Base-by-base conservation (phyloP, 2,329 filamentous ascomycete genomes). In the Claviceps monticola region DNA sequence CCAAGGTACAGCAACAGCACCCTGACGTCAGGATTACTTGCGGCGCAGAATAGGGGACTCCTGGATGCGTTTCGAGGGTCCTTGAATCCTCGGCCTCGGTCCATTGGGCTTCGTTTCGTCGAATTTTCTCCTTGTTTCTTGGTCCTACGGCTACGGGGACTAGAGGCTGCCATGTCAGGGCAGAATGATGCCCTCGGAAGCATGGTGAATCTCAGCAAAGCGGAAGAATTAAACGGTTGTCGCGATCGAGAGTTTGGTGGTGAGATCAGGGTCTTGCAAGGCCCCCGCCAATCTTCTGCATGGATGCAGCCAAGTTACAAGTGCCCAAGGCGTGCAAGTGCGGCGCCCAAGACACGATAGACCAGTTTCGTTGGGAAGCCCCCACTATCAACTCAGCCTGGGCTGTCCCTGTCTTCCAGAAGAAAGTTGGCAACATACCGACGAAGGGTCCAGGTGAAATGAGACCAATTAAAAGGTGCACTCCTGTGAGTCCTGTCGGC, bases 191-290 rank as follows among this genome's bases (percentile, higher is more conserved):
- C 36, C 19, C 36, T 21, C 16, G 13, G 14, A 43, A 23, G 39
- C 47, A 38, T 38, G 36, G 34, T 9, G 26, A 41, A 46, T 14
- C 34, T 21, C 23, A 16, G n/a, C n/a, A 7, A 13, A 38, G 2
- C 16, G 17, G 19, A 13, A 26, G 37, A n/a, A n/a, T n/a, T n/a
- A n/a, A 41, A 48, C 46, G 11, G 5, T 21, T 14, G 43, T 51
- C 46, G 54, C 55, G 55, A 66, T 66, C 62, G 63, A 64, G 62
- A 61, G 61, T 59, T 56, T 55, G 56, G 55, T 57, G 60, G 53
- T 57, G 58, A 56, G 59, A 61, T 63, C 59, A 62, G 58, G 62
- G 62, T 62, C 54, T 41, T 46, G 26, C 38, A 16, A 39, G 23
- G 39, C 16, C 19, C 38, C 13, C 13, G n/a, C 21, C 39, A 16